A percentile compares a stretch with the other conserved stretches of the same genome.
Conservation (phyloP, 2,329 filamentous ascomycete genomes). For the Cercospora beticola region DNA sequence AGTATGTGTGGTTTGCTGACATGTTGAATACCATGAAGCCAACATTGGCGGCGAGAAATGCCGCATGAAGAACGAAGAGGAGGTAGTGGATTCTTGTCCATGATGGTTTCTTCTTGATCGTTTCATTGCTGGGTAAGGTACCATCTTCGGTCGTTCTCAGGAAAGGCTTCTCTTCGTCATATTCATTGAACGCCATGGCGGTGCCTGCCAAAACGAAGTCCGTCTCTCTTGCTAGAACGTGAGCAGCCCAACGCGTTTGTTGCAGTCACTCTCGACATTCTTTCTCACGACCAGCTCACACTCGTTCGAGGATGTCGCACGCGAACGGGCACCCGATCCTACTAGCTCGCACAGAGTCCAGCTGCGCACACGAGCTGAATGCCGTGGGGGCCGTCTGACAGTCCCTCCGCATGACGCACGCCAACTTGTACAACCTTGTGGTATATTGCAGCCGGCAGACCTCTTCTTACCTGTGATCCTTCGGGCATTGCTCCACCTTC, state of each 20-base stretch:
- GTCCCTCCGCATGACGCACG: not conserved
- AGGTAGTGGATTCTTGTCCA: slow-evolving; percentile 13
- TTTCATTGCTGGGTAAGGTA: not conserved
- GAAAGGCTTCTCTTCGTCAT: slow-evolving; percentile 21
- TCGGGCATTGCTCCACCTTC: not conserved
- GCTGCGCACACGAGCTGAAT: not conserved
- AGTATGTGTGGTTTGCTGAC: not conserved
- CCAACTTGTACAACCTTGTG: not conserved
- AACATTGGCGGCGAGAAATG: slow-evolving; percentile 13
- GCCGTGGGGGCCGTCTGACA: not conserved
- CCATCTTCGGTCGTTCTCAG: not conserved
- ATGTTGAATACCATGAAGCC: slow-evolving; percentile 12
- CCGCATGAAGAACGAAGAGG: slow-evolving; percentile 14
- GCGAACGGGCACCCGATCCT: not conserved
- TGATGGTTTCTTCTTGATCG: not conserved
- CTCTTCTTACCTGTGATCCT: not conserved
- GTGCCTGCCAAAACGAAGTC: not conserved
- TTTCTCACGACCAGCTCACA: not conserved
- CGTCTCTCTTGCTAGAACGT: not conserved
- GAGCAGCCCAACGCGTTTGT: not conserved
- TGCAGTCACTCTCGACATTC: not conserved
- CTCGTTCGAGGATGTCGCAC: not conserved
- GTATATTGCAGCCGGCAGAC: not conserved
- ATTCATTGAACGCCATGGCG: slow-evolving; percentile 9
- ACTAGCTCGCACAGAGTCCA: not conserved